Conservation (phyloP, 257 asterid species). For the Oldenlandia corymbosa region DNA sequence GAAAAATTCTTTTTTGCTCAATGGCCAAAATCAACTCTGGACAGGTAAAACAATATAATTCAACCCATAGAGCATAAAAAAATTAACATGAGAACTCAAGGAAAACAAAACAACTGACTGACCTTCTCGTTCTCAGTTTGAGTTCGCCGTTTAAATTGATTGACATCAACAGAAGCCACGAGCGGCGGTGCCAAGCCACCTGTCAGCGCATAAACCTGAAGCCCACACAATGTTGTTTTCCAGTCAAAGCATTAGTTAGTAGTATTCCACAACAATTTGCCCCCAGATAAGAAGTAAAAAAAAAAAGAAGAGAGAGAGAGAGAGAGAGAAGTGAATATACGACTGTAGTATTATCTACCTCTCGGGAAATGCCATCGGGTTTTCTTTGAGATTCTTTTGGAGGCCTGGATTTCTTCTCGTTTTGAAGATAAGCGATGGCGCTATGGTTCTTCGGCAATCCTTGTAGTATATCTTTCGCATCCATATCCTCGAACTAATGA, state of each 20-base stretch:
- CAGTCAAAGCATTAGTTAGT: not conserved
- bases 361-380: conserved; percentile 98
- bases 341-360: conserved; percentile 32
- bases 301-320: not conserved
- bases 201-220: conserved; percentile 89
- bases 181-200: conserved; percentile 91
- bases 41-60: too few species aligned
- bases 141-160: conserved; percentile 64
- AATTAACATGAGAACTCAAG: too few species aligned
- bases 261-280: not conserved
- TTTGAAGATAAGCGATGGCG: conserved; percentile 28
- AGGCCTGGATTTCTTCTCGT: conserved; percentile 78
- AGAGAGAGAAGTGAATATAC: not conserved
- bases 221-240: conserved; percentile 8
- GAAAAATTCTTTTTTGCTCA: too few species aligned
- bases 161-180: conserved; percentile 74
- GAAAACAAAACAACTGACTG: not conserved
- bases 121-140: conserved; percentile 89
- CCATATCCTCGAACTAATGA: conserved; percentile 45
- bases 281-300: too few species aligned
- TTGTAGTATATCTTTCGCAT: conserved; percentile 85
- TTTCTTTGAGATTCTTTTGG: conserved; percentile 93
- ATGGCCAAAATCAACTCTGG: too few species aligned
- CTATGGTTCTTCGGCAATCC: conserved; percentile 64
- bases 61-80: too few species aligned